Percentiles rank a stretch among this genome's conserved stretches.
phyloP scores from a whole-genome alignment of 352 stramenopile species.

The Globisporangium uncinulatum region DNA sequence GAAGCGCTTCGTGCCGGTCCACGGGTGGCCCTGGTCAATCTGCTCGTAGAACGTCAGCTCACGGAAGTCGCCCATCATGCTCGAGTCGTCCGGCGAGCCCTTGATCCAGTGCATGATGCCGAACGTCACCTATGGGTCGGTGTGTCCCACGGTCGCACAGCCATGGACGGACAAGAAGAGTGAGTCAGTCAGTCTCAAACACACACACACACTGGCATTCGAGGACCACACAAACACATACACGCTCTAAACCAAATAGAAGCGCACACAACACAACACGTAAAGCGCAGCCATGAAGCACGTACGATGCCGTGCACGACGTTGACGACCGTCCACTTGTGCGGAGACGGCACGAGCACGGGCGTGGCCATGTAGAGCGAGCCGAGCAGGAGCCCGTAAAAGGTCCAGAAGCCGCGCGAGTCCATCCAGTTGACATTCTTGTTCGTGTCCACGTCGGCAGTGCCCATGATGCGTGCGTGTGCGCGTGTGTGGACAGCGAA shows the following conservation, averaged over 20 bases:
- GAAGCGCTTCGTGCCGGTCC: conserved; percentile 92
- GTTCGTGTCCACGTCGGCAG: conserved; percentile 65
- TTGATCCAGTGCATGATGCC: conserved; percentile 95
- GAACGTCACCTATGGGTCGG: conserved; percentile 71
- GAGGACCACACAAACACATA: conserved; percentile 1
- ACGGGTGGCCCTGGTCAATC: conserved; percentile 89
- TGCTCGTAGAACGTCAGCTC: conserved; percentile 96
- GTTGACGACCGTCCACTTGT: conserved; percentile 78
- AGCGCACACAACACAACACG: neutral
- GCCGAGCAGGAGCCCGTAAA: conserved; percentile 76
- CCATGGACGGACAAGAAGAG: neutral
- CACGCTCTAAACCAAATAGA: conserved; percentile 1
- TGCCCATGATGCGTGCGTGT: conserved; percentile 12
- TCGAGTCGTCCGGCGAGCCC: conserved; percentile 90
- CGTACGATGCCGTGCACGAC: conserved; percentile 84
- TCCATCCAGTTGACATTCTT: conserved; percentile 92
- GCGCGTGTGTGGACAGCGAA: conserved; percentile 4
- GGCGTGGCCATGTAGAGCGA: conserved; percentile 80
- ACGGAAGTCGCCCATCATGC: conserved; percentile 88
- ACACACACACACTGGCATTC: neutral
- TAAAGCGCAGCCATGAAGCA: neutral
- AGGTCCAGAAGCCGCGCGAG: conserved; percentile 82
- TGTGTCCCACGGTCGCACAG: conserved; percentile 1
- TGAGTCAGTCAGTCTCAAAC: neutral
- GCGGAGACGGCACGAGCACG: conserved; percentile 55